phyloP scores from a whole-genome alignment of 1,284 basidiomycete genomes.

The Lignosus rhinocerotis region DNA sequence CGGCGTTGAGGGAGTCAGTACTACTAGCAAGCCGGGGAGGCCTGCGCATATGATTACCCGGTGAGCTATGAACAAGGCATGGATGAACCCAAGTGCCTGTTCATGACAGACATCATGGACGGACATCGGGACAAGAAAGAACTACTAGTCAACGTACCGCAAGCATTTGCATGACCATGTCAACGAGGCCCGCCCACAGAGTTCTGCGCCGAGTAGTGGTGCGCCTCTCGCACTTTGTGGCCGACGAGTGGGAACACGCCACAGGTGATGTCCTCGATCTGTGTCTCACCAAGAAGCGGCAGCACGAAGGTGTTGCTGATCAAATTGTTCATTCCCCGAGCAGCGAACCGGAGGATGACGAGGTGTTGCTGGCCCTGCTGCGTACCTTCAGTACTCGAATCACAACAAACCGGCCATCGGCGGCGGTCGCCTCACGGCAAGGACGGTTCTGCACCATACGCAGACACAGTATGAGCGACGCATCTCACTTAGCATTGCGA shows the following conservation, averaged over 20 bases:
- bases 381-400: constrained; percentile 1
- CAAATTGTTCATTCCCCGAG: neutral
- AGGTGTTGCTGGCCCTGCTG: neutral
- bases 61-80: constrained; percentile 1
- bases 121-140: too few species aligned
- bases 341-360: neutral
- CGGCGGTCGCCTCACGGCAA: neutral
- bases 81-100: constrained; percentile 5
- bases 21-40: too few species aligned
- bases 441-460: neutral
- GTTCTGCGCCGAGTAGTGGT: constrained; percentile 25
- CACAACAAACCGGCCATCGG: neutral
- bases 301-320: constrained; percentile 6
- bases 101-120: too few species aligned
- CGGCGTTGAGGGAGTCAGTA: neutral
- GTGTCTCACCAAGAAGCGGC: constrained; percentile 28
- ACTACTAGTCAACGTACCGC: constrained; percentile 16
- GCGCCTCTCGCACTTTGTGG: constrained; percentile 8
- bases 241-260: constrained; percentile 33
- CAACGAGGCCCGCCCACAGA: constrained; percentile 34
- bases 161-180: constrained; percentile 33
- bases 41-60: too few species aligned
- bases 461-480: neutral
- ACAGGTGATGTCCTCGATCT: constrained; percentile 33
- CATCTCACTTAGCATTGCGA: neutral